Percentiles rank a stretch among this genome's conserved stretches.
These are phyloP conservation scores for Candida glucosophila DNA, from an alignment of 1,139 yeast genomes.

Conservation along the genomic window DNA sequence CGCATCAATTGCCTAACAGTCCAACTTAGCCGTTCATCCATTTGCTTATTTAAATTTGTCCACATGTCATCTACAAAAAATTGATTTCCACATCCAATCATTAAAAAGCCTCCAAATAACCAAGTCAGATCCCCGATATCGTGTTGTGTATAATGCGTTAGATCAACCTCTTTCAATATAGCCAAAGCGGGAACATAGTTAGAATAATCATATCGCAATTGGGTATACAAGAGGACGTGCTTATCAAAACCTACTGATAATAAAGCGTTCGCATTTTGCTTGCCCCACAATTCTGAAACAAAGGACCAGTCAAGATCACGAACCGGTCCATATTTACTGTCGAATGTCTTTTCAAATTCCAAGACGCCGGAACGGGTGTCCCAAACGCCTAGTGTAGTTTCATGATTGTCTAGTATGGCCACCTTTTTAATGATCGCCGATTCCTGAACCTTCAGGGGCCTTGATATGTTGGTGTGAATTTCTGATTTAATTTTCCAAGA, in stretches of 20 bases:
- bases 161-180: constrained; percentile 64
- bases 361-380: constrained; percentile 59
- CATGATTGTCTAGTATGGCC: constrained; percentile 55
- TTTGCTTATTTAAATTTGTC: constrained; percentile 24
- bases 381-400: constrained; percentile 60
- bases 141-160: constrained; percentile 66
- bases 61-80: constrained; percentile 71
- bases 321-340: constrained; percentile 32
- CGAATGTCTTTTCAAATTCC: constrained; percentile 48
- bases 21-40: constrained; percentile 19
- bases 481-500: constrained; percentile 44
- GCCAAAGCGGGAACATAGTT: constrained; percentile 71
- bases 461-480: constrained; percentile 47
- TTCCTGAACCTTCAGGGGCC: constrained; percentile 53
- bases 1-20: constrained; percentile 44
- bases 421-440: constrained; percentile 62
- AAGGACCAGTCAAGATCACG: constrained; percentile 79
- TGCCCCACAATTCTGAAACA: constrained; percentile 29
- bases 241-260: constrained; percentile 70
- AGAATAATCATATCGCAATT: constrained; percentile 81
- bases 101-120: constrained; percentile 71
- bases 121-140: constrained; percentile 83
- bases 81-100: constrained; percentile 86
- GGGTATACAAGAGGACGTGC: constrained; percentile 63
- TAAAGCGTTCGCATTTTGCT: constrained; percentile 51